Evolutionary conservation across 2,329 filamentous ascomycete genomes (phyloP), one percentile per base, ranked within the genome.

Genomic region (Ceratocystis smalleyi): DNA sequence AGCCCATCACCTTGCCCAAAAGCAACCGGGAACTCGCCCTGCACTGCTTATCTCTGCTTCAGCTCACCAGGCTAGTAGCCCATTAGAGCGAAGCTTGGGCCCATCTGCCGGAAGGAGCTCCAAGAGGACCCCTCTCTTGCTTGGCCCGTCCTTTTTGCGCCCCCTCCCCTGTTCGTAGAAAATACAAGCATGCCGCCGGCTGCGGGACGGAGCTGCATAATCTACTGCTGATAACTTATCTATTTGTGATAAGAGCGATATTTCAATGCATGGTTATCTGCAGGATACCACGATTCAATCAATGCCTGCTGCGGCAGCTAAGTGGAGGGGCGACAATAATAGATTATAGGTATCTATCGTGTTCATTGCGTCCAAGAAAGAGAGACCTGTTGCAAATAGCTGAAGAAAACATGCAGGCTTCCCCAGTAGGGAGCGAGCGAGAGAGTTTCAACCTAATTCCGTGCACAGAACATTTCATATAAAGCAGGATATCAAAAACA

Each of bases 191-290:
- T 10, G 35, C 35, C 15, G 12, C 3, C 35, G 47, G 24, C 27
- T 7, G 51, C 4, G 17, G 30, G 51, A 55, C 32, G 51, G 51
- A n/a, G 51, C 54, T 57, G 54, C 54, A 57, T 57, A 57, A 57
- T 57, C 54, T 57, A 57, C 17, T n/a, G 22, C 54, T 35, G 54
- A 57, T 57, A 57, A 24, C 54, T 30, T 57, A 57, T 57, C 54
- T 57, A 32, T 3, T 15, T 10, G 2, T 57, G 54, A 57, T 57
- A 57, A 57, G 24, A 35, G 54, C 27, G 30, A 35, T 15, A 30
- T 1, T 35, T 15, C 27, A 35, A 35, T n/a, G 12, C 24, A 35
- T 35, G 24, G 15, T 30, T 57, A 57, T 57, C 54, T 35, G 54
- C 15, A 10, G 30, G 5, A 32, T 57, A 35, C 35, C 54, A 57